Conservation (phyloP, 306 rosid species). For the Hippophae tibetana region DNA sequence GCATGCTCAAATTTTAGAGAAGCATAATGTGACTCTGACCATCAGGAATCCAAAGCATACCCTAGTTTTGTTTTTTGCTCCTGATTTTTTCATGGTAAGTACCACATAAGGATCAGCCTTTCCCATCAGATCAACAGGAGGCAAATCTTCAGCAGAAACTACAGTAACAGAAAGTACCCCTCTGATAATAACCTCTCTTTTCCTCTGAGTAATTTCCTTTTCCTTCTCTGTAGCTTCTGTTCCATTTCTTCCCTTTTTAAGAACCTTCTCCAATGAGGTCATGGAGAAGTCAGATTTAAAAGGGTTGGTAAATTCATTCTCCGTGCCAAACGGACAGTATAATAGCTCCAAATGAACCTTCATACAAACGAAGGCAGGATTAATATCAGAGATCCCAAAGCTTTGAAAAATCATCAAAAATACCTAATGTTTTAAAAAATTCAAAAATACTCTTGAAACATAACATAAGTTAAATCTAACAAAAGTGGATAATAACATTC, state of each 20-base stretch:
- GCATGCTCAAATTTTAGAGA: not conserved
- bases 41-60: slow-evolving; percentile 34
- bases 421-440: too few relatives aligned
- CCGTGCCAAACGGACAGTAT: slow-evolving; percentile 75
- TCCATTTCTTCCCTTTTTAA: slow-evolving; percentile 57
- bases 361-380: not conserved
- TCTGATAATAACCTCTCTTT: slow-evolving; percentile 73
- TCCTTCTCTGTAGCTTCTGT: slow-evolving; percentile 48
- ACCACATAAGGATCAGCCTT: slow-evolving; percentile 88
- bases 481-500: too few relatives aligned
- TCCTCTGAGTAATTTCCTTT: slow-evolving; percentile 50
- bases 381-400: too few relatives aligned
- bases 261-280: slow-evolving; percentile 86
- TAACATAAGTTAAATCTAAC: too few relatives aligned
- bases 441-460: too few relatives aligned
- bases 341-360: slow-evolving; percentile 95
- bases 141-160: slow-evolving; percentile 93
- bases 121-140: slow-evolving; percentile 70
- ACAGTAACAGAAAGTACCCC: slow-evolving; percentile 84
- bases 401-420: too few relatives aligned
- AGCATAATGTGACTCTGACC: not conserved
- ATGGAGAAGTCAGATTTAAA: slow-evolving; percentile 47
- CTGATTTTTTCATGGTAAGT: slow-evolving; percentile 84
- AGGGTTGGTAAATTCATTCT: slow-evolving; percentile 67
- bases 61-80: slow-evolving; percentile 68